Evolutionary conservation across 805 yeast species (phyloP).

Genomic region (Metschnikowia gelsemii): DNA sequence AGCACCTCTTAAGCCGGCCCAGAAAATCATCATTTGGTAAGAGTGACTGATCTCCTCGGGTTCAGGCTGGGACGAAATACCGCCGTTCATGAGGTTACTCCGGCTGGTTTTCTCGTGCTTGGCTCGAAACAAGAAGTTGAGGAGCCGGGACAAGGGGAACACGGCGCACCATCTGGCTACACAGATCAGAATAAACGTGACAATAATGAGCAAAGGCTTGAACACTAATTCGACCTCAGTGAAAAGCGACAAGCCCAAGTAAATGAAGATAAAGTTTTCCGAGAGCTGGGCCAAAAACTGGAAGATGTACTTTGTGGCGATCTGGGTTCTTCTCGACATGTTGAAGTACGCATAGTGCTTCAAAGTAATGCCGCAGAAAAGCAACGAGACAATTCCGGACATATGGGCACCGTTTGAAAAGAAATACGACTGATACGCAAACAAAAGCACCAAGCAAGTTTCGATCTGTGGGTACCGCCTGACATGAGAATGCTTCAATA

Average conservation of each 20-base stretch:
- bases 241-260: slow-evolving; percentile 88
- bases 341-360: slow-evolving; percentile 96
- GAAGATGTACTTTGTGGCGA: slow-evolving; percentile 92
- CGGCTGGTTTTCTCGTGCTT: slow-evolving; percentile 45
- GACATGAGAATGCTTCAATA: slow-evolving; percentile 88
- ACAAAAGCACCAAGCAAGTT: slow-evolving; percentile 83
- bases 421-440: slow-evolving; percentile 95
- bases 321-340: slow-evolving; percentile 96
- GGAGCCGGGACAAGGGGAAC: slow-evolving; percentile 82
- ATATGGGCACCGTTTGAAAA: slow-evolving; percentile 98
- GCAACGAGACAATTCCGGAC: slow-evolving; percentile 95
- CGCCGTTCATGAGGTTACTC: slow-evolving; percentile 35
- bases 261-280: slow-evolving; percentile 95
- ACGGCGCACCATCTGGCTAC: slow-evolving; percentile 97
- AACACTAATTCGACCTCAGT: slow-evolving; percentile 95
- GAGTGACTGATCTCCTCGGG: slow-evolving; percentile 92
- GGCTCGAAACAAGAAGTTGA: slow-evolving; percentile 74
- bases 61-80: slow-evolving; percentile 39
- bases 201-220: slow-evolving; percentile 88
- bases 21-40: slow-evolving; percentile 97
- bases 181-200: slow-evolving; percentile 87
- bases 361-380: slow-evolving; percentile 94
- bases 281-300: slow-evolving; percentile 92
- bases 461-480: slow-evolving; percentile 96
- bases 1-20: slow-evolving; percentile 99